Percentiles rank a stretch among this genome's conserved stretches.
Conservation (phyloP, 345 rosid species). For the Arabis alpina region DNA sequence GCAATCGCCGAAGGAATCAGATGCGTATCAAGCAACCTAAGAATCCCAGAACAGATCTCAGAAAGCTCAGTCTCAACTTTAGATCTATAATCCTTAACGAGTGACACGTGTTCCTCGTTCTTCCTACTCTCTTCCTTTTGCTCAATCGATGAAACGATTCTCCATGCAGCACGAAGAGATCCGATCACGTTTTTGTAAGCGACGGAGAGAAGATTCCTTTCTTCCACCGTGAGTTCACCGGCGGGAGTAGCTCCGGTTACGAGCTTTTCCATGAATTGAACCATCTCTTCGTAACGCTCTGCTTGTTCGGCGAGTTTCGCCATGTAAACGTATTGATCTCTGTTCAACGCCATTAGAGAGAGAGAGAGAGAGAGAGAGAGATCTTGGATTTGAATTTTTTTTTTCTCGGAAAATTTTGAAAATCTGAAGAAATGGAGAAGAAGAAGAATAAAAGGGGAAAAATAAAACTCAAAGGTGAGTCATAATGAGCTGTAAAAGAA, state of each 20-base stretch:
- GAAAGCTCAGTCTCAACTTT: constrained; percentile 63
- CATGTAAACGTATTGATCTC: constrained; percentile 52
- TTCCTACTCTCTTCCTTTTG: constrained; percentile 65
- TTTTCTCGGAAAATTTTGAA: constrained; percentile 24
- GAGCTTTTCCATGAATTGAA: constrained; percentile 77
- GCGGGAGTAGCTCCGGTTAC: constrained; percentile 56
- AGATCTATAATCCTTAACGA: constrained; percentile 72
- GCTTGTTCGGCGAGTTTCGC: constrained; percentile 52
- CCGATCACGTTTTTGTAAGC: constrained; percentile 51
- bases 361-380: constrained; percentile 32
- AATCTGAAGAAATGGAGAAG: constrained; percentile 37
- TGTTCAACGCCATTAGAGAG: constrained; percentile 43
- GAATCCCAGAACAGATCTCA: constrained; percentile 51
- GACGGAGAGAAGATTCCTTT: constrained; percentile 50
- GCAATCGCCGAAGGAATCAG: constrained; percentile 55
- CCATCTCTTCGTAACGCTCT: constrained; percentile 73
- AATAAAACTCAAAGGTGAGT: constrained; percentile 13
- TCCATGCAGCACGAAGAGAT: constrained; percentile 46
- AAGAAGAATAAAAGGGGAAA: constrained; percentile 15
- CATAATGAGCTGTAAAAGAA: constrained; percentile 41
- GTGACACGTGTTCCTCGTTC: constrained; percentile 63
- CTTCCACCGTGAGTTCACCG: constrained; percentile 69
- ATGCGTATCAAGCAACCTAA: constrained; percentile 53
- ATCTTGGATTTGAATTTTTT: constrained; percentile 15
- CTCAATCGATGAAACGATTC: constrained; percentile 49